These are phyloP conservation scores for Setaria viridis DNA, from an alignment of 202 grass and related monocot species.

Conservation along the genomic window DNA sequence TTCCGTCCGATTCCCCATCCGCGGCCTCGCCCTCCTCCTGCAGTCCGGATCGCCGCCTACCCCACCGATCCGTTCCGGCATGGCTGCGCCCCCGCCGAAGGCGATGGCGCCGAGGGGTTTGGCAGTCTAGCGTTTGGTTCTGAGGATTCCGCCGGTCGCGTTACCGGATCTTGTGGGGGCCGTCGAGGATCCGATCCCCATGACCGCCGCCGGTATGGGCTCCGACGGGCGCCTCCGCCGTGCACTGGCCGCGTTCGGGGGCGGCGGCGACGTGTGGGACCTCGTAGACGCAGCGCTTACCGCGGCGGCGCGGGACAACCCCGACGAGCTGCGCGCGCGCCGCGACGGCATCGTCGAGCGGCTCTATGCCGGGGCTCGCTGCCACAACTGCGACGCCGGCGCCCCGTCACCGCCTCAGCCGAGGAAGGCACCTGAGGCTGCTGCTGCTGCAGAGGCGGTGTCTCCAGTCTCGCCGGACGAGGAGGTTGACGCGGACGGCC, in stretches of 20 bases:
- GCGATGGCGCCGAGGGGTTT: conserved; percentile 18
- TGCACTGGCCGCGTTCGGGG: conserved; percentile 61
- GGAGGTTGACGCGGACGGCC: conserved; percentile 38
- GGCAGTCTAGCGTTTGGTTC: conserved; percentile 16
- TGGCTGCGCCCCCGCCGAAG: conserved; percentile 40
- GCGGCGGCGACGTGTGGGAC: conserved; percentile 68
- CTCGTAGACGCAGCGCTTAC: conserved; percentile 73
- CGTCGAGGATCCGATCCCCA: conserved; percentile 15
- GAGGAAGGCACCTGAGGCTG: conserved; percentile 9
- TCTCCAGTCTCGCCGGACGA: conserved; percentile 32
- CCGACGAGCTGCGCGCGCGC: conserved; percentile 68
- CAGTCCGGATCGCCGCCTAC: conserved; percentile 25
- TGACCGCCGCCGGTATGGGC: conserved; percentile 43
- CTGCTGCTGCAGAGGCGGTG: conserved; percentile 12
- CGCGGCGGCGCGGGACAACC: conserved; percentile 54
- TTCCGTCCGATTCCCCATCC: conserved; percentile 33
- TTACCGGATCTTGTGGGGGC: conserved; percentile 22
- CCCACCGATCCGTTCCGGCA: conserved; percentile 44
- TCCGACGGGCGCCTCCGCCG: conserved; percentile 54
- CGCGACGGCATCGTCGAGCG: conserved; percentile 80
- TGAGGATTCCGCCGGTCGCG: conserved; percentile 9
- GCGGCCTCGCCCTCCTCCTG: conserved; percentile 7
- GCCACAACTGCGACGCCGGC: conserved; percentile 59
- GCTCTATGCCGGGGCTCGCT: conserved; percentile 55
- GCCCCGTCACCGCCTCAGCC: conserved; percentile 5